Percentiles rank a stretch among this genome's conserved stretches.
Evolutionary conservation across 2,329 filamentous ascomycete genomes (phyloP).

Genomic region (Aspergillus brunneoviolaceus): DNA sequence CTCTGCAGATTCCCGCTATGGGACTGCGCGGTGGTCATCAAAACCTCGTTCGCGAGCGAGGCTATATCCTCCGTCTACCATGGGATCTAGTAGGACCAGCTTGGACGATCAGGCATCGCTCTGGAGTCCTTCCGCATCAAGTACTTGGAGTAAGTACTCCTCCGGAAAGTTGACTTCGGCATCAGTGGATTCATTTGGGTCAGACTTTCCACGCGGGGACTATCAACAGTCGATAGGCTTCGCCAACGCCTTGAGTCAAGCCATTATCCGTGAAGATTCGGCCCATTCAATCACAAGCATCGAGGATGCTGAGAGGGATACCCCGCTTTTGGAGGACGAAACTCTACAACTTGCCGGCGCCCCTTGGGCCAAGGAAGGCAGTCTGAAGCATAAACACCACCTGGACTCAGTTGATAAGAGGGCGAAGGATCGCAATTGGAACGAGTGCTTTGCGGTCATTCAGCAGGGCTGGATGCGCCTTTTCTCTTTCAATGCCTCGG

Average conservation of each 20-base stretch:
- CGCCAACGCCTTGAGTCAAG: constrained; percentile 92
- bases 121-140: constrained; percentile 89
- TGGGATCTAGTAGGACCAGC: constrained; percentile 89
- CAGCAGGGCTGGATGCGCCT: constrained; percentile 92
- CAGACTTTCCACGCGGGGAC: constrained; percentile 70
- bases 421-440: constrained; percentile 92
- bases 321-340: constrained; percentile 83
- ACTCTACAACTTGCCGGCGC: constrained; percentile 86
- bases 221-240: constrained; percentile 98
- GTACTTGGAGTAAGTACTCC: constrained; percentile 93
- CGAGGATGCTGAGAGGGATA: constrained; percentile 60
- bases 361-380: constrained; percentile 98
- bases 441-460: constrained; percentile 91
- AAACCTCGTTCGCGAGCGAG: constrained; percentile 82
- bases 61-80: constrained; percentile 72
- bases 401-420: constrained; percentile 87
- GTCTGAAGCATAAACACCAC: constrained; percentile 94
- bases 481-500: constrained; percentile 83
- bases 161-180: constrained; percentile 86
- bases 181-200: constrained; percentile 87
- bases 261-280: constrained; percentile 81
- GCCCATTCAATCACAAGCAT: constrained; percentile 53
- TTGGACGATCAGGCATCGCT: constrained; percentile 87
- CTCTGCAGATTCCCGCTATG: constrained; percentile 61
- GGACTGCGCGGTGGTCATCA: constrained; percentile 72